A percentile compares a stretch with the other conserved stretches of the same genome.
phyloP scores from a whole-genome alignment of 305 asterid species.

The Solanum hybrid region DNA sequence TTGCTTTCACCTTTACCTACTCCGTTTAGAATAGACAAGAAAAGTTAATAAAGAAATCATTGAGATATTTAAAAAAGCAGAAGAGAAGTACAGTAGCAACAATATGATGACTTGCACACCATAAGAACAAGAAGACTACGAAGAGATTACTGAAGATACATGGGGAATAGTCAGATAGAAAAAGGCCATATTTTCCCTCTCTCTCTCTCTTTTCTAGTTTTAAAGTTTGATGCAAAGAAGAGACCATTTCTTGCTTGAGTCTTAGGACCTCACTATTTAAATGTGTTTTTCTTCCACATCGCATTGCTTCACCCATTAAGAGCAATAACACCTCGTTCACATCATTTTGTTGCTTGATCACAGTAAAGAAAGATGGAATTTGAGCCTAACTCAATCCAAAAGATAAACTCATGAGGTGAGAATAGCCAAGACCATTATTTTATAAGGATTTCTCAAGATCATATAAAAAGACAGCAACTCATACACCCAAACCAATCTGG shows the following conservation, averaged over 20 bases:
- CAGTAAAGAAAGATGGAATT: neutral
- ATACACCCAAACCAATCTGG: neutral
- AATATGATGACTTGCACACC: neutral
- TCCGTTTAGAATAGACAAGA: neutral
- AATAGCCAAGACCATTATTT: neutral
- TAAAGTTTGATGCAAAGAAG: neutral
- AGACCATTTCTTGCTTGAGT: neutral
- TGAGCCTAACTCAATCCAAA: neutral
- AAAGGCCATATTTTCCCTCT: neutral
- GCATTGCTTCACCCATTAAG: neutral
- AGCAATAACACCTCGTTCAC: neutral
- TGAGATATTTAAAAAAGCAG: neutral
- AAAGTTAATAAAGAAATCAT: neutral
- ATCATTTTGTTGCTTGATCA: neutral
- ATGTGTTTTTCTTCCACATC: neutral
- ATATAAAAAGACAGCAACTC: neutral
- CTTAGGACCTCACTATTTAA: neutral
- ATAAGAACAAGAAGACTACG: neutral
- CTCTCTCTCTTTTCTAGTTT: neutral
- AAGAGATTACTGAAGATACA: neutral
- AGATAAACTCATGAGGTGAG: neutral
- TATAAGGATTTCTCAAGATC: neutral
- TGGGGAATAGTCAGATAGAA: neutral
- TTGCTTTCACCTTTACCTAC: neutral
- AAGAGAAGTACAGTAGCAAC: neutral